A percentile compares a stretch with the other conserved stretches of the same genome.
These are phyloP conservation scores for Osmozyma mogii DNA, from an alignment of 805 yeast genomes.

Conservation along the genomic window DNA sequence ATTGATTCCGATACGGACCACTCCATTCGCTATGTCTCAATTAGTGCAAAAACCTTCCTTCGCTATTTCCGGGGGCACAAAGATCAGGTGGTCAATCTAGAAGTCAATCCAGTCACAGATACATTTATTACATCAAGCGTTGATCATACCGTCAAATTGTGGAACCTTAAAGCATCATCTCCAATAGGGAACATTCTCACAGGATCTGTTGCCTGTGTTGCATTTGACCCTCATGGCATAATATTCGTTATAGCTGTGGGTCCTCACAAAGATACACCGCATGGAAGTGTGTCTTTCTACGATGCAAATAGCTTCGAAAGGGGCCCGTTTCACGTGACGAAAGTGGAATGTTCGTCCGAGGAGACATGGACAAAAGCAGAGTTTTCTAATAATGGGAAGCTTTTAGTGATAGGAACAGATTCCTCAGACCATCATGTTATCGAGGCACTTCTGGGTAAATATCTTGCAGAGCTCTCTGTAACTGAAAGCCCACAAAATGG, in stretches of 20 bases:
- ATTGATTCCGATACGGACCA: constrained; percentile 46
- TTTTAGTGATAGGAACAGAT: constrained; percentile 49
- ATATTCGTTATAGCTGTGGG: constrained; percentile 75
- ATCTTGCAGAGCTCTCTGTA: constrained; percentile 23
- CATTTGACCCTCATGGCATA: constrained; percentile 79
- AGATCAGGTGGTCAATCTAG: constrained; percentile 63
- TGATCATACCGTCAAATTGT: constrained; percentile 74
- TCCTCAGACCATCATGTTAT: constrained; percentile 49
- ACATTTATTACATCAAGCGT: constrained; percentile 57
- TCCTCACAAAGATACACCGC: constrained; percentile 9
- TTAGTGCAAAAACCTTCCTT: constrained; percentile 70
- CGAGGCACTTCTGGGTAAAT: constrained; percentile 63
- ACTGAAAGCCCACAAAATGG: constrained; percentile 5
- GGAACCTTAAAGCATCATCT: constrained; percentile 74
- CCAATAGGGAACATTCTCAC: constrained; percentile 53
- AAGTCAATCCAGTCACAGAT: constrained; percentile 64
- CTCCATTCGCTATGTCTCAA: constrained; percentile 64
- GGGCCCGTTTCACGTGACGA: constrained; percentile 39
- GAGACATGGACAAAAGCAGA: constrained; percentile 57
- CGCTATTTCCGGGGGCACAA: constrained; percentile 87
- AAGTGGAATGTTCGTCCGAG: constrained; percentile 14
- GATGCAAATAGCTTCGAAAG: constrained; percentile 51
- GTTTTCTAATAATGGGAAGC: constrained; percentile 71
- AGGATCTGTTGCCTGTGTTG: constrained; percentile 48
- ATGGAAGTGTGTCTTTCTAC: constrained; percentile 42